Percentiles rank a stretch among this genome's conserved stretches.
Evolutionary conservation across 495 filamentous ascomycete species (phyloP).

Genomic region (Penicillium arizonense): DNA sequence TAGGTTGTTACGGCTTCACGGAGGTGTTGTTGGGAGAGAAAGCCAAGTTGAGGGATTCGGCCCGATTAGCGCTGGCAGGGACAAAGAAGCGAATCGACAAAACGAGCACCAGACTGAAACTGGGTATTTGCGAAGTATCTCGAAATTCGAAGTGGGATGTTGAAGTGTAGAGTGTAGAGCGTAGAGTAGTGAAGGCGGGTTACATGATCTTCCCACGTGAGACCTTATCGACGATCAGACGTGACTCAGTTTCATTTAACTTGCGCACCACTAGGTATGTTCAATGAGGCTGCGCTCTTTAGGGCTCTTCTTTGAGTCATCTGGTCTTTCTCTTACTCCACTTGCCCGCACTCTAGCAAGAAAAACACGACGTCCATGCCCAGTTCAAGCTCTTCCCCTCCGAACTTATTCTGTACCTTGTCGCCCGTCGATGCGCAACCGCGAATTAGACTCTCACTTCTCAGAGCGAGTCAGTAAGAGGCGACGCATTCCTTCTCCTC

Average conservation of each 20-base stretch:
- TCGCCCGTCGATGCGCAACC: constrained; percentile 31
- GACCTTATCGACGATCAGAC: constrained; percentile 24
- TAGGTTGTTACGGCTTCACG: constrained; percentile 7
- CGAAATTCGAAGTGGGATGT: not conserved
- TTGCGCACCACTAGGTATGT: not conserved
- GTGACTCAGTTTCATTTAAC: constrained; percentile 12
- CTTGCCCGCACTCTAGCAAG: constrained; percentile 16
- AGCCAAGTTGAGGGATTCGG: constrained; percentile 26
- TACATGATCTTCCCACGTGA: constrained; percentile 22
- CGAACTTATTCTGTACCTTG: constrained; percentile 6
- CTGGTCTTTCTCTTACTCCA: constrained; percentile 15
- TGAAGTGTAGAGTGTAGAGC: constrained; percentile 15
- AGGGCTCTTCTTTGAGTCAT: constrained; percentile 16
- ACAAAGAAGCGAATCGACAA: not conserved
- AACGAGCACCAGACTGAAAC: not conserved
- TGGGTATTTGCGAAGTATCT: not conserved
- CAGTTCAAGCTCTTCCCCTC: constrained; percentile 8
- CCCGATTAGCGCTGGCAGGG: constrained; percentile 8
- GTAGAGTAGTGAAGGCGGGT: constrained; percentile 10
- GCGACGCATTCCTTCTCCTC: constrained; percentile 29
- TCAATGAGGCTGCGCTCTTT: constrained; percentile 24
- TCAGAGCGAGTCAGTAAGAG: constrained; percentile 31
- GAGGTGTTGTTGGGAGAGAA: constrained; percentile 24
- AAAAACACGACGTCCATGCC: constrained; percentile 7
- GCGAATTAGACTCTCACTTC: constrained; percentile 17